A percentile compares a stretch with the other conserved stretches of the same genome.
Evolutionary conservation across 805 yeast species (phyloP).

Genomic region (Pichia ethanolica): DNA sequence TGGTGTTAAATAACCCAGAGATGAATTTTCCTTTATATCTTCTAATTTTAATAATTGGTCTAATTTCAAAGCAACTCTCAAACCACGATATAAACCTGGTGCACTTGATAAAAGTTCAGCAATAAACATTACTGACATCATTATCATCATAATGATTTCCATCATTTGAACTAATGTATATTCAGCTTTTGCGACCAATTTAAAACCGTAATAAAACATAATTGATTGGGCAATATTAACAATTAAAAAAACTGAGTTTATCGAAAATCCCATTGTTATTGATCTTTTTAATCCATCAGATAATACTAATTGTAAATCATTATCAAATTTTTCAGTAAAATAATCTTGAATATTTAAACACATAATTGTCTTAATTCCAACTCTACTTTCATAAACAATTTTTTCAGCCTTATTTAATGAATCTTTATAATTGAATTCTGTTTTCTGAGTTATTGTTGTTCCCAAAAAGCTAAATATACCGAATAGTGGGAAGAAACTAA

Average conservation of each 20-base stretch:
- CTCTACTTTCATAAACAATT: conserved; percentile 42
- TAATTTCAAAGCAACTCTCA: conserved; percentile 57
- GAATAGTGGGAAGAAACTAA: conserved; percentile 66
- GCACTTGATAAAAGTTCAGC: conserved; percentile 51
- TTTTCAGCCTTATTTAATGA: conserved; percentile 49
- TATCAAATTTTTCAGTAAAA: conserved; percentile 36
- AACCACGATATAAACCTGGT: conserved; percentile 79
- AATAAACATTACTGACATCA: conserved; percentile 66
- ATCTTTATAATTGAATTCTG: conserved; percentile 56
- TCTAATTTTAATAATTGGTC: conserved; percentile 31
- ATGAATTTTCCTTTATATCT: conserved; percentile 30
- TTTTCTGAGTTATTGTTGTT: conserved; percentile 27
- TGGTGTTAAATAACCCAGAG: conserved; percentile 19
- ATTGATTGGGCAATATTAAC: conserved; percentile 60
- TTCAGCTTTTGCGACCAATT: conserved; percentile 50
- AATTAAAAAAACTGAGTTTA: conserved; percentile 48
- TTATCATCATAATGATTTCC: conserved; percentile 61
- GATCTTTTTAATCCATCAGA: conserved; percentile 45
- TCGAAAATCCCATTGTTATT: conserved; percentile 56
- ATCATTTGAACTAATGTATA: conserved; percentile 54
- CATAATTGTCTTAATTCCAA: conserved; percentile 57
- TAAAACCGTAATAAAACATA: conserved; percentile 73
- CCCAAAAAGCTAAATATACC: conserved; percentile 33
- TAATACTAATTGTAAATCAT: conserved; percentile 27
- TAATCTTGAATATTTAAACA: conserved; percentile 43